Percentiles rank a stretch among this genome's conserved stretches.
phyloP scores from a whole-genome alignment of 352 stramenopile genomes.

The Pythium apleroticum region DNA sequence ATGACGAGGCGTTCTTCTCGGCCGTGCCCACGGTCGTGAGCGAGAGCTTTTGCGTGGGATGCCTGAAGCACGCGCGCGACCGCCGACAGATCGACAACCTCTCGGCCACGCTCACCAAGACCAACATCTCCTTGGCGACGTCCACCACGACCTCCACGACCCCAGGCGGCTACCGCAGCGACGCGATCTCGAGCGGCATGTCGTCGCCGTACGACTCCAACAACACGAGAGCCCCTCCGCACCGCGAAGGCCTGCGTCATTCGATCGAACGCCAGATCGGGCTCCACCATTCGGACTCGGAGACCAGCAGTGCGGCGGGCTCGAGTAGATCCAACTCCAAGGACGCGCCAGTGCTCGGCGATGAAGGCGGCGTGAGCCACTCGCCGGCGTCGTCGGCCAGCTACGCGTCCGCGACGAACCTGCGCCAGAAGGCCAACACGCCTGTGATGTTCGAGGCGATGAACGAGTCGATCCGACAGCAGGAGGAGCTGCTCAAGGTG shows the following conservation, averaged over 20 bases:
- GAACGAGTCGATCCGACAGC: slow-evolving; percentile 29
- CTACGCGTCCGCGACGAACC: slow-evolving; percentile 9
- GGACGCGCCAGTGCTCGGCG: neutral
- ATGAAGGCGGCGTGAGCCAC: neutral
- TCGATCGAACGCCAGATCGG: slow-evolving; percentile 26
- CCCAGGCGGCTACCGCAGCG: neutral
- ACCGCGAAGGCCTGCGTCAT: slow-evolving; percentile 7
- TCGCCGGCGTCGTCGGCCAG: slow-evolving; percentile 9
- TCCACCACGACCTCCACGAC: neutral
- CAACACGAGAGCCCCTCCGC: neutral
- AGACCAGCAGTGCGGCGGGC: slow-evolving; percentile 10
- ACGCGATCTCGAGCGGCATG: slow-evolving; percentile 8
- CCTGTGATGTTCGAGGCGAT: slow-evolving; percentile 25
- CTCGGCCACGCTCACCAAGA: slow-evolving; percentile 21
- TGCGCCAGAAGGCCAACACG: neutral
- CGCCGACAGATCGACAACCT: slow-evolving; percentile 21
- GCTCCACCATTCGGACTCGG: slow-evolving; percentile 19
- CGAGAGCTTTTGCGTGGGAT: slow-evolving; percentile 29
- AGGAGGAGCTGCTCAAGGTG: slow-evolving; percentile 28
- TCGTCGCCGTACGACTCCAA: neutral
- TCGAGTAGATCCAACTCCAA: slow-evolving; percentile 14
- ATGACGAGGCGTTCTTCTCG: slow-evolving; percentile 25
- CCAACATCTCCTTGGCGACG: slow-evolving; percentile 14
- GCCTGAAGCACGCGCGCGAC: slow-evolving; percentile 24
- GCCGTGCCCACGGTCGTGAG: slow-evolving; percentile 9